These are phyloP conservation scores for Danielia reshetovae DNA, from an alignment of 805 yeast species.

Conservation along the genomic window DNA sequence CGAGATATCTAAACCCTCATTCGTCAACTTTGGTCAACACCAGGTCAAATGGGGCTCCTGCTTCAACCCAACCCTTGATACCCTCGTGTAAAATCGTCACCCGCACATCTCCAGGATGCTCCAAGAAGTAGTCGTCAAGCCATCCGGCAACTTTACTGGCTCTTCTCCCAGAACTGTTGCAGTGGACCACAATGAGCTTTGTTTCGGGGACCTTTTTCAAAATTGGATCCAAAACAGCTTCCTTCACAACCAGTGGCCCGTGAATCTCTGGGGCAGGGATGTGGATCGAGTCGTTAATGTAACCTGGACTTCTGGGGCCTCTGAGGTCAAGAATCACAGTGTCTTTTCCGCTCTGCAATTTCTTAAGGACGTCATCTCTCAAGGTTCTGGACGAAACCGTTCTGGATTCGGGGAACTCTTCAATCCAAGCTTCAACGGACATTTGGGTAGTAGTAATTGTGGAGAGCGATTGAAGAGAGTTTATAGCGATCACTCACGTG, in stretches of 20 bases:
- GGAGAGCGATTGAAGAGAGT: neutral
- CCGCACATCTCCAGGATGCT: conserved; percentile 12
- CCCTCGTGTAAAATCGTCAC: conserved; percentile 21
- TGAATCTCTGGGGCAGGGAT: conserved; percentile 19
- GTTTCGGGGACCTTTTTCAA: conserved; percentile 8
- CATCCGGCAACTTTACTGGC: conserved; percentile 21
- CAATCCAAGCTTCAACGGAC: conserved; percentile 8
- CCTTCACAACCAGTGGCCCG: conserved; percentile 14
- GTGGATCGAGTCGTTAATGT: conserved; percentile 15
- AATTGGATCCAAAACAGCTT: conserved; percentile 12
- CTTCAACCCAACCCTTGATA: conserved; percentile 20
- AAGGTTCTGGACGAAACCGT: conserved; percentile 3
- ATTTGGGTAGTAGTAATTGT: neutral
- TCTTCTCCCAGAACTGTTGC: conserved; percentile 20
- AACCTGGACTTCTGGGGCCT: conserved; percentile 15
- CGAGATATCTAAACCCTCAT: too few species aligned
- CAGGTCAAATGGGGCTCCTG: conserved; percentile 6
- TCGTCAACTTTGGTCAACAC: conserved; percentile 2
- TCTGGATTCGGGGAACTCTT: conserved; percentile 6
- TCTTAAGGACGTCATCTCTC: conserved; percentile 13
- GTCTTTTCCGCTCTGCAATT: conserved; percentile 8
- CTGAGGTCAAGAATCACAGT: conserved; percentile 19
- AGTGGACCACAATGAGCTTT: conserved; percentile 16
- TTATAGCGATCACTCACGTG: too few species aligned
- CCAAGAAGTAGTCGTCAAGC: conserved; percentile 17